Evolutionary conservation across 768 basidiomycete genomes (phyloP).

Genomic region (Leccinum sublutescens): DNA sequence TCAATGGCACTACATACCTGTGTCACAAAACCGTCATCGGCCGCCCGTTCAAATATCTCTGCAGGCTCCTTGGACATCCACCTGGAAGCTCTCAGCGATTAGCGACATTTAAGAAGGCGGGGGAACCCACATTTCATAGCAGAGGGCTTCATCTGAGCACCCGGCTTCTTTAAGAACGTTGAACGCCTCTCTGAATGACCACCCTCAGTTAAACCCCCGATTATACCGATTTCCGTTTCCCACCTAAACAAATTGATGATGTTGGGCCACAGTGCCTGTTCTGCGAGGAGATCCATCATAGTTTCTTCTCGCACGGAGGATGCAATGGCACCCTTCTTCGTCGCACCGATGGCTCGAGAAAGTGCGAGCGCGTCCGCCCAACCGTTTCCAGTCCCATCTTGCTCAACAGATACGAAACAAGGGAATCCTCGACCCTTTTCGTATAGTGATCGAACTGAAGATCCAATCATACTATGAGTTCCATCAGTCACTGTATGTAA

Average conservation of each 20-base stretch:
- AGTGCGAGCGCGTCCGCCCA: constrained; percentile 49
- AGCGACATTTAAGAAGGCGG: neutral
- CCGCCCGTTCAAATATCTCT: constrained; percentile 65
- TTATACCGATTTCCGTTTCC: neutral
- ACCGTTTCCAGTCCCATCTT: constrained; percentile 53
- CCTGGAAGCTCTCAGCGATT: constrained; percentile 32
- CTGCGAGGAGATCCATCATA: constrained; percentile 63
- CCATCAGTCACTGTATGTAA: neutral
- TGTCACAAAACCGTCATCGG: constrained; percentile 61
- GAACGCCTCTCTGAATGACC: constrained; percentile 53
- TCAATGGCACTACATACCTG: constrained; percentile 37
- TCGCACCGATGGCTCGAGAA: constrained; percentile 58
- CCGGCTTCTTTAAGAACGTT: constrained; percentile 61
- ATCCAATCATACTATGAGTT: constrained; percentile 57
- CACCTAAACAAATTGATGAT: constrained; percentile 63
- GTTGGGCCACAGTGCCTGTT: constrained; percentile 66
- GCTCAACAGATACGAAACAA: constrained; percentile 64
- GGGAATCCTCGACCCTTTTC: constrained; percentile 61
- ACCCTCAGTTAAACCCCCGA: neutral
- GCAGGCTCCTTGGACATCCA: constrained; percentile 75
- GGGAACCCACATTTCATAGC: constrained; percentile 55
- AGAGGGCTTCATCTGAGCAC: constrained; percentile 64
- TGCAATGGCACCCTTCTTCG: constrained; percentile 60
- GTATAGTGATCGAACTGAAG: constrained; percentile 60
- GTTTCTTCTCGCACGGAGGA: constrained; percentile 64